A percentile compares a stretch with the other conserved stretches of the same genome.
Evolutionary conservation across 176 grass and related monocot genomes (phyloP).

Genomic region (Coix lacrymajobi): DNA sequence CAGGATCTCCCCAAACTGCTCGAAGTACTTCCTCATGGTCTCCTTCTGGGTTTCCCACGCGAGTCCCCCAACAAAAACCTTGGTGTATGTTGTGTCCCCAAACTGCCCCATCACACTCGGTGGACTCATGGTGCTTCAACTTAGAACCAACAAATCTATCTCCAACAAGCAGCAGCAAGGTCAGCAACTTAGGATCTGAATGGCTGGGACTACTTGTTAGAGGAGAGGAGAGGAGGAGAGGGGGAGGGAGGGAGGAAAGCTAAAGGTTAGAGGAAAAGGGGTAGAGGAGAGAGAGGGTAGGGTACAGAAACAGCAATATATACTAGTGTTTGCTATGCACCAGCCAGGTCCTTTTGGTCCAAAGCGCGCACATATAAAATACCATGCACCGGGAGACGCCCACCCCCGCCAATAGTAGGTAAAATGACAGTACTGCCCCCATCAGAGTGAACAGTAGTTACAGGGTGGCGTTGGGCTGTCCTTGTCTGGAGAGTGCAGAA

Average conservation of each 20-base stretch:
- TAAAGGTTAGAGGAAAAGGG: conserved; percentile 39
- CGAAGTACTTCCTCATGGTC: conserved; percentile 95
- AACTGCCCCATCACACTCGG: conserved; percentile 80
- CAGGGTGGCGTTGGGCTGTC: conserved; percentile 53
- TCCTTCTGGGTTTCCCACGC: conserved; percentile 99
- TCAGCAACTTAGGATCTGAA: conserved; percentile 36
- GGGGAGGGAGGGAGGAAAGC: conserved; percentile 23
- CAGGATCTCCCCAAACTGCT: conserved; percentile 97
- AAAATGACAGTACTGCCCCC: conserved; percentile 45
- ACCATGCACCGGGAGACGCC: conserved; percentile 34
- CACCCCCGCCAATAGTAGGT: conserved; percentile 29
- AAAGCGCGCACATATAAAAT: conserved; percentile 61
- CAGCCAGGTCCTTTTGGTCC: conserved; percentile 51
- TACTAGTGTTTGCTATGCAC: conserved; percentile 55
- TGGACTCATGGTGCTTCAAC: conserved; percentile 37
- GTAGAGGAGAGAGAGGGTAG: conserved; percentile 10
- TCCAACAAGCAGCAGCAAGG: conserved; percentile 27
- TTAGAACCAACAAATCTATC: conserved; percentile 19
- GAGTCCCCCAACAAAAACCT: conserved; percentile 92
- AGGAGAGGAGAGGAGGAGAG: background rate
- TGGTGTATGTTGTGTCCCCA: conserved; percentile 97
- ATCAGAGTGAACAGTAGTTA: conserved; percentile 24
- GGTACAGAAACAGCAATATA: conserved; percentile 45
- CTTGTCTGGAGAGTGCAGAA: conserved; percentile 62
- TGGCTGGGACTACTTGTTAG: conserved; percentile 42